A percentile compares a stretch with the other conserved stretches of the same genome.
These are phyloP conservation scores for Sphaerostilbella broomeana DNA, from an alignment of 2,329 filamentous ascomycete genomes.

Conservation along the genomic window DNA sequence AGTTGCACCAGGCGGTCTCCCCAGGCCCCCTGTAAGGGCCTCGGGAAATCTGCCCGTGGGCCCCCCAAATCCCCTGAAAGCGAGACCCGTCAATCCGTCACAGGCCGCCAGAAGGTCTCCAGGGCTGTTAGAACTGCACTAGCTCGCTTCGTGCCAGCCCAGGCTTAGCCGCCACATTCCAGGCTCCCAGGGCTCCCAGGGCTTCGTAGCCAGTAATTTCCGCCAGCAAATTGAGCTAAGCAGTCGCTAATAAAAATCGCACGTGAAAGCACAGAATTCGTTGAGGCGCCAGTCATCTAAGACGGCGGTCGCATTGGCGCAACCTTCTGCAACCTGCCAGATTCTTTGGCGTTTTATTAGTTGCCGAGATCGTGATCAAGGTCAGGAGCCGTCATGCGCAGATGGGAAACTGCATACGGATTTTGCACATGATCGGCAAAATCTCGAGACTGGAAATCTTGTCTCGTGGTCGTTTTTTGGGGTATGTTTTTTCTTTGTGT, in stretches of 20 bases:
- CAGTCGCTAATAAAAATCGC: too few species aligned
- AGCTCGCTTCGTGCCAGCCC: too few species aligned
- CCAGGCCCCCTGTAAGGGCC: conserved; percentile 11
- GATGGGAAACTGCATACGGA: too few species aligned
- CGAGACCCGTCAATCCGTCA: conserved; percentile 10
- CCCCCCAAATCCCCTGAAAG: conserved; percentile 12
- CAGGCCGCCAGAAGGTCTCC: conserved; percentile 6
- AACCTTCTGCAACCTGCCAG: too few species aligned
- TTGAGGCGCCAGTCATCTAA: conserved; percentile 6
- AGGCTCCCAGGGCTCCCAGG: too few species aligned
- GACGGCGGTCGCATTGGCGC: too few species aligned
- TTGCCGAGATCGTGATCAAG: too few species aligned
- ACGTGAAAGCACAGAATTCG: conserved; percentile 11
- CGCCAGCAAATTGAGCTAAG: neutral
- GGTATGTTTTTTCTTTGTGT: neutral
- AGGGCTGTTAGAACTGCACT: neutral
- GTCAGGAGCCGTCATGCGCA: too few species aligned
- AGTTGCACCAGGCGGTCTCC: conserved; percentile 5
- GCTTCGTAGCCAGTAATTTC: too few species aligned
- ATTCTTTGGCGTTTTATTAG: too few species aligned
- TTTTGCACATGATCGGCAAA: conserved; percentile 1
- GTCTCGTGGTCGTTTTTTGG: conserved; percentile 3
- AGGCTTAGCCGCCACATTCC: too few species aligned
- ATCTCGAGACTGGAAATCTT: too few species aligned
- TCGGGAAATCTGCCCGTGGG: conserved; percentile 13